A percentile compares a stretch with the other conserved stretches of the same genome.
Evolutionary conservation across 1,284 basidiomycete genomes (phyloP).

Genomic region (Naganishia albida): DNA sequence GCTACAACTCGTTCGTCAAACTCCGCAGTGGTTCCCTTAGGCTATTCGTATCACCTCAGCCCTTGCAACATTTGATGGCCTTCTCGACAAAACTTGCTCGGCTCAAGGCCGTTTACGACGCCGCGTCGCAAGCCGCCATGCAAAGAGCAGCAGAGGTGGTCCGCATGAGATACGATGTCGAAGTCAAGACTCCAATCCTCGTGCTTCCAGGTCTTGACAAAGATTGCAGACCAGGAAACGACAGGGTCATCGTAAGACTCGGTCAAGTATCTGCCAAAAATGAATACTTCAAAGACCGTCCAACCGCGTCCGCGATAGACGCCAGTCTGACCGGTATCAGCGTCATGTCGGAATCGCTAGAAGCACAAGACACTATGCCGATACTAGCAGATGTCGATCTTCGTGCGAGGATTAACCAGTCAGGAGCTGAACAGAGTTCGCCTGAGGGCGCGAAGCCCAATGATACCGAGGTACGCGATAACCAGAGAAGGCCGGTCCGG

Average conservation of each 20-base stretch:
- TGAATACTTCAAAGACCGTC: conserved; percentile 63
- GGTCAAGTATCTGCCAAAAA: conserved; percentile 89
- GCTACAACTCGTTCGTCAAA: conserved; percentile 82
- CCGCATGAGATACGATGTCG: conserved; percentile 86
- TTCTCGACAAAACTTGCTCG: conserved; percentile 87
- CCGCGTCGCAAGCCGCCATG: conserved; percentile 85
- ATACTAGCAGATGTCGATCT: conserved; percentile 93
- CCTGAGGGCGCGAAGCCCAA: conserved; percentile 58
- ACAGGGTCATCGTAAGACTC: conserved; percentile 77
- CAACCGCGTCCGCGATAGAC: conserved; percentile 63
- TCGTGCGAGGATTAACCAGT: conserved; percentile 68
- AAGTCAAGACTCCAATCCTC: conserved; percentile 89
- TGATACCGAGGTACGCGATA: conserved; percentile 65
- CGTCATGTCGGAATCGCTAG: conserved; percentile 65
- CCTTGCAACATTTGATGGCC: conserved; percentile 78
- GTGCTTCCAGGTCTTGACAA: conserved; percentile 77
- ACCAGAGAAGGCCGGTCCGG: neutral
- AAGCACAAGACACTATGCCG: conserved; percentile 65
- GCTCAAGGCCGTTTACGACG: conserved; percentile 91
- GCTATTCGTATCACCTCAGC: conserved; percentile 83
- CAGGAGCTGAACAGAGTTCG: neutral
- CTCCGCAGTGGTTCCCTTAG: conserved; percentile 89
- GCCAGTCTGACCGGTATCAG: conserved; percentile 86
- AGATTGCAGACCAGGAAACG: conserved; percentile 56
- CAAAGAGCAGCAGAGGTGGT: conserved; percentile 83